These are phyloP conservation scores for Vigna mungo DNA, from an alignment of 306 rosid species.

Conservation along the genomic window DNA sequence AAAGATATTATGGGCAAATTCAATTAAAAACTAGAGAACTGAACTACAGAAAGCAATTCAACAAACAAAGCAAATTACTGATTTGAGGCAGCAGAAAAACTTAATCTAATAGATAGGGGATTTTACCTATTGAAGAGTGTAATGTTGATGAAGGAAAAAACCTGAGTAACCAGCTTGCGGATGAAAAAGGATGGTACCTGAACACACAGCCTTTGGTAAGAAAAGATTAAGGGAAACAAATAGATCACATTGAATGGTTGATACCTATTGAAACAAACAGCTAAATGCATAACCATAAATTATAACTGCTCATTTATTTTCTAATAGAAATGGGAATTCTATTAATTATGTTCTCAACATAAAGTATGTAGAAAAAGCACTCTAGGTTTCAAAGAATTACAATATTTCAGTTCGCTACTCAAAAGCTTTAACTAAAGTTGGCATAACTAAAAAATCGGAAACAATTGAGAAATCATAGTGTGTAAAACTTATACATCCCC, in stretches of 20 bases:
- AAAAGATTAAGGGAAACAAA: constrained; percentile 10
- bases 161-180: constrained; percentile 67
- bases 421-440: constrained; percentile 19
- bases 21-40: not conserved
- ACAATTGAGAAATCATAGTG: not conserved
- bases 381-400: not conserved
- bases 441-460: constrained; percentile 24
- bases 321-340: not conserved
- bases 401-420: constrained; percentile 15
- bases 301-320: not conserved
- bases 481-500: not conserved
- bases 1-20: constrained; percentile 16
- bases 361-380: not conserved
- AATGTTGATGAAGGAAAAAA: constrained; percentile 40
- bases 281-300: not conserved
- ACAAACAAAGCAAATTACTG: constrained; percentile 3
- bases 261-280: not conserved
- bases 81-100: not conserved
- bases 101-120: not conserved
- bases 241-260: constrained; percentile 6
- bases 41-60: constrained; percentile 27
- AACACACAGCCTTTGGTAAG: constrained; percentile 35
- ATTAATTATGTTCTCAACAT: not conserved
- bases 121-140: constrained; percentile 44
- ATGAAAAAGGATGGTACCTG: constrained; percentile 95